These are phyloP conservation scores for Nigrospora oryzae DNA, from an alignment of 2,329 filamentous ascomycete genomes.

Conservation along the genomic window DNA sequence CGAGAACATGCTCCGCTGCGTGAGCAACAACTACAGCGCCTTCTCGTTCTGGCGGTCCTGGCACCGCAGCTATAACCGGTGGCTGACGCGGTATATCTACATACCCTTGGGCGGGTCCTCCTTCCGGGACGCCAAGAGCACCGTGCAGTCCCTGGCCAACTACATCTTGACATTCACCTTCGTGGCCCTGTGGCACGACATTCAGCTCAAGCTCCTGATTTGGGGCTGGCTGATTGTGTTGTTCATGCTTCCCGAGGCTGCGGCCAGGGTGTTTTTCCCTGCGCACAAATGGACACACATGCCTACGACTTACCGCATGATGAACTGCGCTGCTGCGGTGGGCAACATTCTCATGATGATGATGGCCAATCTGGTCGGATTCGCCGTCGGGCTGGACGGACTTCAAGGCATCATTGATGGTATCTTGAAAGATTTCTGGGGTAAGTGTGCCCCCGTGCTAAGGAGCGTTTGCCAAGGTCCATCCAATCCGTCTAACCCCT, in stretches of 20 bases:
- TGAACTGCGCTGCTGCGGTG: slow-evolving; percentile 66
- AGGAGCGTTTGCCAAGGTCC: neutral
- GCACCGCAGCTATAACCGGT: slow-evolving; percentile 93
- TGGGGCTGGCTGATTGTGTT: slow-evolving; percentile 97
- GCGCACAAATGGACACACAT: slow-evolving; percentile 57
- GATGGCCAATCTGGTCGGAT: slow-evolving; percentile 87
- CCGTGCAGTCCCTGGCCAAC: slow-evolving; percentile 58
- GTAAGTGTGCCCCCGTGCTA: slow-evolving; percentile 28
- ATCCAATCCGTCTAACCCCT: neutral
- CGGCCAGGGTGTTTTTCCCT: slow-evolving; percentile 66
- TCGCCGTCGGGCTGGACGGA: slow-evolving; percentile 86
- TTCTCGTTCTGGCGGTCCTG: slow-evolving; percentile 91
- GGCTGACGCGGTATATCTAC: slow-evolving; percentile 90
- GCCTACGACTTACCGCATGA: slow-evolving; percentile 66
- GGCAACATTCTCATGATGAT: slow-evolving; percentile 92
- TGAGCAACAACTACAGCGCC: slow-evolving; percentile 88
- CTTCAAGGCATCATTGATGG: slow-evolving; percentile 66
- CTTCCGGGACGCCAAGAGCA: slow-evolving; percentile 33
- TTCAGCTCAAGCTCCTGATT: slow-evolving; percentile 79
- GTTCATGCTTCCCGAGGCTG: slow-evolving; percentile 85
- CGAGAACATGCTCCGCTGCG: slow-evolving; percentile 97
- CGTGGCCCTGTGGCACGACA: slow-evolving; percentile 96
- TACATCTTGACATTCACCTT: slow-evolving; percentile 89
- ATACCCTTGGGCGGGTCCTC: slow-evolving; percentile 74
- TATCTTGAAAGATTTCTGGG: slow-evolving; percentile 67